Percentiles rank a stretch among this genome's conserved stretches.
phyloP scores from a whole-genome alignment of 306 rosid genomes.

The Dalbergia oliveri region DNA sequence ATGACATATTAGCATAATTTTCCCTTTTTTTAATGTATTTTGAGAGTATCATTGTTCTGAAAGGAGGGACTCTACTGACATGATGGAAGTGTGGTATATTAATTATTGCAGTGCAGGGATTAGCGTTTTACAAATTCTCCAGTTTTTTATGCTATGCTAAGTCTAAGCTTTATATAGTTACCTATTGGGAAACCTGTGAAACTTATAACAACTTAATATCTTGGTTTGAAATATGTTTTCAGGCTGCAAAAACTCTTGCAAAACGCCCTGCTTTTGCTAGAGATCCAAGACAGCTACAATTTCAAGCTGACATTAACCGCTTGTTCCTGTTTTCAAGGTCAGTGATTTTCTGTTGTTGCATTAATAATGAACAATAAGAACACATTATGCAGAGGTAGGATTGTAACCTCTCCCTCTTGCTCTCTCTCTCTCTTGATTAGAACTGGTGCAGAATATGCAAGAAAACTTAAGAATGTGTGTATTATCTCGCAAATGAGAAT shows the following conservation, averaged over 20 bases:
- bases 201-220: not conserved
- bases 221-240: slow-evolving; percentile 36
- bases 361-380: not conserved
- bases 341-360: slow-evolving; percentile 25
- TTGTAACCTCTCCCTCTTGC: not conserved
- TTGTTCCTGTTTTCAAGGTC: slow-evolving; percentile 88
- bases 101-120: not conserved
- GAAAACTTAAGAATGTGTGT: too few relatives aligned
- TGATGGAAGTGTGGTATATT: slow-evolving; percentile 19
- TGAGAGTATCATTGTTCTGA: not conserved
- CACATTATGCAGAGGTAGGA: slow-evolving; percentile 4
- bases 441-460: too few relatives aligned
- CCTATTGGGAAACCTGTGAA: too few relatives aligned
- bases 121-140: not conserved
- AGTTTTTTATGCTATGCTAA: slow-evolving; percentile 4
- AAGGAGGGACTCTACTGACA: not conserved
- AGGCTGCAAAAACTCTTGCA: slow-evolving; percentile 75
- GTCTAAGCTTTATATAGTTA: not conserved
- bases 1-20: not conserved
- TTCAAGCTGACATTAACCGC: slow-evolving; percentile 85
- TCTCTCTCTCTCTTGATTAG: not conserved
- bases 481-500: too few relatives aligned
- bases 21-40: not conserved
- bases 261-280: slow-evolving; percentile 65
- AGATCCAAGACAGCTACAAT: slow-evolving; percentile 81